phyloP scores from a whole-genome alignment of 1,284 basidiomycete genomes.

The Agroathelia rolfsii region DNA sequence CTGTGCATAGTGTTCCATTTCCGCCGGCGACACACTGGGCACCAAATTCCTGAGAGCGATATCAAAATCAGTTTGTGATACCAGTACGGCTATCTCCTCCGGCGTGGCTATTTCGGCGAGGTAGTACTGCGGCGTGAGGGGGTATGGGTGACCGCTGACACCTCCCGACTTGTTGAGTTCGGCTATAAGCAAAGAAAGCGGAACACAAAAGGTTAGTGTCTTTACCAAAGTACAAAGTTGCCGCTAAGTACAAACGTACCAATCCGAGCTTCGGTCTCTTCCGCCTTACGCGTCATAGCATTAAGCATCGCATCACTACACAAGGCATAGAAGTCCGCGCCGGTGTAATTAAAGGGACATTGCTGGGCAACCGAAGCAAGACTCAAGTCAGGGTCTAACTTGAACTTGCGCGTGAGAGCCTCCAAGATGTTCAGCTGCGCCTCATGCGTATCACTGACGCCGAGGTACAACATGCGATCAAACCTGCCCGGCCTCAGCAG shows the following conservation, averaged over 20 bases:
- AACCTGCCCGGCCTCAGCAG: slow-evolving; percentile 91
- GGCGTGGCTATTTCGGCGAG: slow-evolving; percentile 74
- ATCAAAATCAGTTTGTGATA: slow-evolving; percentile 69
- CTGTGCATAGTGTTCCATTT: slow-evolving; percentile 80
- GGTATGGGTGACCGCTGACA: slow-evolving; percentile 45
- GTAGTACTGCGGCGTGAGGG: slow-evolving; percentile 88
- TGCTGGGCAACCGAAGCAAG: slow-evolving; percentile 59
- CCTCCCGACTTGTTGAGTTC: slow-evolving; percentile 35
- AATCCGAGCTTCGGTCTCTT: slow-evolving; percentile 67
- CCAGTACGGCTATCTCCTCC: slow-evolving; percentile 70
- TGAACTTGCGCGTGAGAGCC: slow-evolving; percentile 91
- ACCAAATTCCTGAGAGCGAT: slow-evolving; percentile 67
- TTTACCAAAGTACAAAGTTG: slow-evolving; percentile 1
- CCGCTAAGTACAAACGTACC: too few species aligned
- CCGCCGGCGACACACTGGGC: slow-evolving; percentile 82
- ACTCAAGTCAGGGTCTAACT: slow-evolving; percentile 62
- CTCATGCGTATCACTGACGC: slow-evolving; percentile 81
- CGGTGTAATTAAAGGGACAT: slow-evolving; percentile 91
- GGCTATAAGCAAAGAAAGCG: slow-evolving; percentile 23
- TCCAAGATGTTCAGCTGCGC: slow-evolving; percentile 84
- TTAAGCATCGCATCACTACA: slow-evolving; percentile 95
- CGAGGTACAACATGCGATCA: slow-evolving; percentile 94
- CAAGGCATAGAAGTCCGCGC: slow-evolving; percentile 96
- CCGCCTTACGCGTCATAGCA: slow-evolving; percentile 87
- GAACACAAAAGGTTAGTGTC: neutral